Base-by-base conservation (phyloP, 2,329 filamentous ascomycete species). In the Cucurbitaria berberidis region DNA sequence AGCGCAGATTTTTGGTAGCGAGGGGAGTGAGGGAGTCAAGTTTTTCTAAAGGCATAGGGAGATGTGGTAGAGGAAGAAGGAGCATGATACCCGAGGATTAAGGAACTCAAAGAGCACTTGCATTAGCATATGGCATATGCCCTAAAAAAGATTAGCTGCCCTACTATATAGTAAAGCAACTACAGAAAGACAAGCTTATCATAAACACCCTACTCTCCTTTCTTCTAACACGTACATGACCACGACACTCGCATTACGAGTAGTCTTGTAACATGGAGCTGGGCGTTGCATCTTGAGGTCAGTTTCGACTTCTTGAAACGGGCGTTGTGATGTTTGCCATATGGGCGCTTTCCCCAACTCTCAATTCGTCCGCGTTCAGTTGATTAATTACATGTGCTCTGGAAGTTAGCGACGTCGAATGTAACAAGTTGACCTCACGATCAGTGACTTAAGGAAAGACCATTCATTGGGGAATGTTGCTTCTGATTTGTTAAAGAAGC, bases 1-100 rank as follows among this genome's bases (percentile, higher is more conserved):
- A 77, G 93, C 93, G 13, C 93, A 98, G 76, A 86, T 98, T 22
- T 98, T 99, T 78, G 93, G 93, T 29, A 85, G 86, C 48, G 92
- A 93, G 67, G 73, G 72, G 24, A 89, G 90, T 55, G 86, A 90
- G 68, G 95, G 95, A 67, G 91, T 98, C 61, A 99, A 99, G 79
- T 98, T 99, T 79, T 98, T 98, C 11, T 59, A 34, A 44, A 16
- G 19, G 18, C 18, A 22, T 21, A 9, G 35, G 19, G 36, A 4
- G 18, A 8, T 15, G 8, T 22, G 36, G 19, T 10, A 15, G n/a
- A 8, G 9, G 19, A 24, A 6, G 19, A 24, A 15, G 13, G 15
- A 22, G 10, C 3, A 39, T 39, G 36, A 39, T 39, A 39, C 36
- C 36, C 36, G 15, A 24, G 10, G 18, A 7, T 22, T 24, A 22